Percentiles rank a stretch among this genome's conserved stretches.
Evolutionary conservation across 2,329 filamentous ascomycete genomes (phyloP).

Genomic region (Epichloe scottii): DNA sequence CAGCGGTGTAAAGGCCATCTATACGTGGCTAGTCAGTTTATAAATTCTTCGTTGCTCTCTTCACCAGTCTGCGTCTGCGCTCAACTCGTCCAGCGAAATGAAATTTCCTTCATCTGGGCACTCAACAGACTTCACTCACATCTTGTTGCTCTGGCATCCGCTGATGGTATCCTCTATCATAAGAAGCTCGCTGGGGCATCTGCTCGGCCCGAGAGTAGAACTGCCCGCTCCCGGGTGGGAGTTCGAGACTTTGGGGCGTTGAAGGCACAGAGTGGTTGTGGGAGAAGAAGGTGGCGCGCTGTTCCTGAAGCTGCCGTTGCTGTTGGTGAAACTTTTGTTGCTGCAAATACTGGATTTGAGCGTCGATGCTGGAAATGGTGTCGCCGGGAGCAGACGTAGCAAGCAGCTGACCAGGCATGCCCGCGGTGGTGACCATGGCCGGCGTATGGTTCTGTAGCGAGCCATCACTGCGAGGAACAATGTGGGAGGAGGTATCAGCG

Average conservation of each 20-base stretch:
- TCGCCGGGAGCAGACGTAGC: conserved; percentile 30
- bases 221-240: conserved; percentile 47
- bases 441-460: conserved; percentile 34
- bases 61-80: too few species aligned
- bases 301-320: conserved; percentile 44
- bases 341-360: conserved; percentile 53
- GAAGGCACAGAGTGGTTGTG: conserved; percentile 56
- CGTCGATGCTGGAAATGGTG: conserved; percentile 47
- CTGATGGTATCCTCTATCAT: conserved; percentile 51
- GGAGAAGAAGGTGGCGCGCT: conserved; percentile 41
- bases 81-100: too few species aligned
- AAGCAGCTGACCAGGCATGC: conserved; percentile 34
- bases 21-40: neutral
- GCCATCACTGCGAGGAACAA: conserved; percentile 18
- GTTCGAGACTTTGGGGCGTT: conserved; percentile 69
- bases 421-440: conserved; percentile 32
- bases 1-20: conserved; percentile 69
- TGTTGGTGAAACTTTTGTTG: conserved; percentile 51
- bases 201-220: conserved; percentile 48
- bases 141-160: conserved; percentile 58
- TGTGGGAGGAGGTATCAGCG: conserved; percentile 16
- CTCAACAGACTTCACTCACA: conserved; percentile 25
- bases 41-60: neutral
- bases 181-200: conserved; percentile 43
- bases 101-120: neutral